Evolutionary conservation across 352 stramenopile species (phyloP).

Genomic region (Halophytophthora polymorphica): DNA sequence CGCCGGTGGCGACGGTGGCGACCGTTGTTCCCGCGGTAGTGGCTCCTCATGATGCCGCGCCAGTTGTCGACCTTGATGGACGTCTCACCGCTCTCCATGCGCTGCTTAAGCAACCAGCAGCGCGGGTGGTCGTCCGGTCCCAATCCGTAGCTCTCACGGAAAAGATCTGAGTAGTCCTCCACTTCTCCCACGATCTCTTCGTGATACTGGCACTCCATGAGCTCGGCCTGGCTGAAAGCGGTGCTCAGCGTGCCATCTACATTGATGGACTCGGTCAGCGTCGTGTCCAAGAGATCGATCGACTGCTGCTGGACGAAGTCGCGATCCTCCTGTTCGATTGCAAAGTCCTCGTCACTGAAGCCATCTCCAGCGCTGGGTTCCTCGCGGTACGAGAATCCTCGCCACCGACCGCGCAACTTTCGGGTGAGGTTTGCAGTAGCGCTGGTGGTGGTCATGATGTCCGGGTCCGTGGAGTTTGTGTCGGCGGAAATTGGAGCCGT

Average conservation of each 20-base stretch:
- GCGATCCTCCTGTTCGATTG: slow-evolving; percentile 14
- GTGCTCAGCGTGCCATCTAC: slow-evolving; percentile 24
- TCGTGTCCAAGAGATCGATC: slow-evolving; percentile 17
- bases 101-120: slow-evolving; percentile 19
- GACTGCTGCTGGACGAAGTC: slow-evolving; percentile 17
- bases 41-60: slow-evolving; percentile 10
- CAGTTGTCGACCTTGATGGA: slow-evolving; percentile 15
- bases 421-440: no score
- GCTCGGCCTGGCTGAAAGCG: slow-evolving; percentile 25
- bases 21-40: slow-evolving; percentile 2
- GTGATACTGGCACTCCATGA: slow-evolving; percentile 34
- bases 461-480: no score
- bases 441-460: no score
- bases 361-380: neutral
- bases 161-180: slow-evolving; percentile 29
- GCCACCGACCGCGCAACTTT: no score
- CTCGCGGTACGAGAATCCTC: no score
- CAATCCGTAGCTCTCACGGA: slow-evolving; percentile 25
- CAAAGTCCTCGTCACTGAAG: slow-evolving; percentile 6
- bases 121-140: slow-evolving; percentile 11
- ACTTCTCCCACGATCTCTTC: slow-evolving; percentile 17
- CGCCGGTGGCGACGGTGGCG: no score
- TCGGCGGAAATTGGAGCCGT: neutral
- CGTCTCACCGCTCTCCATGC: slow-evolving; percentile 6
- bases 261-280: slow-evolving; percentile 8